Conservation (phyloP, 1,284 basidiomycete species). For the Puccinia sorghi region DNA sequence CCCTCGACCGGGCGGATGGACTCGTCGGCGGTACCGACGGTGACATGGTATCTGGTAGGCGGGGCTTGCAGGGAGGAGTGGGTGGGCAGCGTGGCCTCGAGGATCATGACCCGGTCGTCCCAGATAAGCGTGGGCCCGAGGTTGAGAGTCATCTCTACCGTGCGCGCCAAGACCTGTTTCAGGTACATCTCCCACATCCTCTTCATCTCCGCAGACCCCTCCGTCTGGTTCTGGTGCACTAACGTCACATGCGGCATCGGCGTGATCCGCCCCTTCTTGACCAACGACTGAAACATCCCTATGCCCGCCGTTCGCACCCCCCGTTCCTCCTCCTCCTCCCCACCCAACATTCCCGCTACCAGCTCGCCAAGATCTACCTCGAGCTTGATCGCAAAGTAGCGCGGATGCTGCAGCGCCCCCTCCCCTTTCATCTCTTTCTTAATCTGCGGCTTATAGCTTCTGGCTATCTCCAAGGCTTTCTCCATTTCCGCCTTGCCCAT, state of each 20-base stretch:
- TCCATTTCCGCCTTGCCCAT: slow-evolving; percentile 60
- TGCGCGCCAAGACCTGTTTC: slow-evolving; percentile 61
- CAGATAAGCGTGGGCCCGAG: slow-evolving; percentile 66
- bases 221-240: slow-evolving; percentile 31
- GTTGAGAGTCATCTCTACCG: slow-evolving; percentile 67
- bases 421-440: slow-evolving; percentile 45
- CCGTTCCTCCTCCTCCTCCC: background rate
- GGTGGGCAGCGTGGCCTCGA: slow-evolving; percentile 58
- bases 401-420: background rate
- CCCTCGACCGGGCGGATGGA: slow-evolving; percentile 71
- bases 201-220: slow-evolving; percentile 26
- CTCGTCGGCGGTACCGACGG: slow-evolving; percentile 72
- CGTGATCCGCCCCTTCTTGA: slow-evolving; percentile 15
- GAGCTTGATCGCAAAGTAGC: slow-evolving; percentile 33
- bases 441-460: slow-evolving; percentile 12
- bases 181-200: slow-evolving; percentile 70
- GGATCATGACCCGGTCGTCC: slow-evolving; percentile 77
- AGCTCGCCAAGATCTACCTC: background rate
- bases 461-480: slow-evolving; percentile 65
- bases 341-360: background rate
- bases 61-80: slow-evolving; percentile 61
- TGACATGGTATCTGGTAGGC: slow-evolving; percentile 71
- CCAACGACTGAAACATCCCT: background rate
- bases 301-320: background rate
- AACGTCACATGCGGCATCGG: slow-evolving; percentile 26